Conservation (phyloP, 1,284 basidiomycete genomes). For the Athelia sp. region DNA sequence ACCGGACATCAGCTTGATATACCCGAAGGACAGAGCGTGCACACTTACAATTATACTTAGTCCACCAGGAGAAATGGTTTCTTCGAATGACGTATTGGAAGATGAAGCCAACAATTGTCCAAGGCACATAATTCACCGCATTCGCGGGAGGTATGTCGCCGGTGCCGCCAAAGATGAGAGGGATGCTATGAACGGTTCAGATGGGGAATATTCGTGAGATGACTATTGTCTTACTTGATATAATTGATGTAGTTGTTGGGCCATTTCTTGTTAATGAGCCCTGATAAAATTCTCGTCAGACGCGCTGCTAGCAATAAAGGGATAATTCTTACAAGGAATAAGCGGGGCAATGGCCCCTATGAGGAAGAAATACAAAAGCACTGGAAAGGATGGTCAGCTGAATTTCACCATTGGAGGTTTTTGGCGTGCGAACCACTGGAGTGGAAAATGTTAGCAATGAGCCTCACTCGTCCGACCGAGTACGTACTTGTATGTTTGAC, state of each 20-base stretch:
- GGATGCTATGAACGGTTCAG: not conserved
- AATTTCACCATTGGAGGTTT: too few species aligned
- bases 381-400: slow-evolving; percentile 12
- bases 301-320: too few species aligned
- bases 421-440: too few species aligned
- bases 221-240: slow-evolving; percentile 33
- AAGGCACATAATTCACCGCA: slow-evolving; percentile 34
- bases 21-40: slow-evolving; percentile 20
- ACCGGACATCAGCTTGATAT: slow-evolving; percentile 16
- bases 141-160: not conserved
- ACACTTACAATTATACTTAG: slow-evolving; percentile 31
- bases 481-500: slow-evolving; percentile 20
- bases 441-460: not conserved
- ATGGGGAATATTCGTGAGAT: slow-evolving; percentile 7
- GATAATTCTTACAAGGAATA: slow-evolving; percentile 21
- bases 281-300: too few species aligned
- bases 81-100: slow-evolving; percentile 29
- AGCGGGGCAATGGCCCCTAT: slow-evolving; percentile 39
- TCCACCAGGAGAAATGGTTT: slow-evolving; percentile 18
- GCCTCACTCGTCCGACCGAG: not conserved
- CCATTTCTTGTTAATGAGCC: slow-evolving; percentile 34
- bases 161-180: slow-evolving; percentile 5
- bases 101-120: slow-evolving; percentile 25
- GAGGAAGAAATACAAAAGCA: slow-evolving; percentile 42
- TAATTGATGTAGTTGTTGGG: slow-evolving; percentile 41